Evolutionary conservation across 495 filamentous ascomycete genomes (phyloP), one percentile per base, ranked within the genome.

Genomic region (Penicillium maclennaniae): DNA sequence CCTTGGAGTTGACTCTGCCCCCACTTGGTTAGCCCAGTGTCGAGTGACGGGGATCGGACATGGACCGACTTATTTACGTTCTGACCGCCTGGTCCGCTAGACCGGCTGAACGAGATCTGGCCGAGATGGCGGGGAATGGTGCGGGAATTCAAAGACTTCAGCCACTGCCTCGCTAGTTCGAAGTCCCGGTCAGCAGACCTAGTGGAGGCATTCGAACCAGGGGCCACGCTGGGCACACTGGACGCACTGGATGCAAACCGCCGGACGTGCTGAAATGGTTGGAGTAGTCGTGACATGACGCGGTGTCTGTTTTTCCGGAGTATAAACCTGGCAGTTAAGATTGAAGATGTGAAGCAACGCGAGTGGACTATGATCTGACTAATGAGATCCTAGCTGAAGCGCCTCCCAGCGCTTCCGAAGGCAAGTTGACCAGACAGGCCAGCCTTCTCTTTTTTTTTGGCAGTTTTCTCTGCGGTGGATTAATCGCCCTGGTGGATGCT

Each of bases 1-100:
- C 93, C 70, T 98, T 98, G 15, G 88, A 88, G 67, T 92, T 93
- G 23, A 95, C 89, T 69, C 93, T 98, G 59, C 28, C 12, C 21
- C 28, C 27, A 15, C 45, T 51, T 20, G 31, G 17, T 53, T 27
- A 49, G 51, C 46, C 36, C 31, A 59, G 47, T 51, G 38, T 56
- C 31, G 53, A 28, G 31, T 31, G 47, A 48, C 16, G 45, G 23
- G 10, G 38, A 49, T 62, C 60, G 56, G 59, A 55, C 34, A 49
- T 59, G 51, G 53, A 76, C 83, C 55, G 75, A 97, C 92, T 96
- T 97, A 70, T 98, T 98, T 41, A 93, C 89, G 72, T 97, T 92
- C 64, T 98, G 93, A 6, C 93, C 93, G 17, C 93, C 93, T 9
- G 92, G 88, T 0, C 93, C 93, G 50, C 89, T 89, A n/a, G 92